Conservation (phyloP, 1,284 basidiomycete species). For the Rhodotorula sp. region DNA sequence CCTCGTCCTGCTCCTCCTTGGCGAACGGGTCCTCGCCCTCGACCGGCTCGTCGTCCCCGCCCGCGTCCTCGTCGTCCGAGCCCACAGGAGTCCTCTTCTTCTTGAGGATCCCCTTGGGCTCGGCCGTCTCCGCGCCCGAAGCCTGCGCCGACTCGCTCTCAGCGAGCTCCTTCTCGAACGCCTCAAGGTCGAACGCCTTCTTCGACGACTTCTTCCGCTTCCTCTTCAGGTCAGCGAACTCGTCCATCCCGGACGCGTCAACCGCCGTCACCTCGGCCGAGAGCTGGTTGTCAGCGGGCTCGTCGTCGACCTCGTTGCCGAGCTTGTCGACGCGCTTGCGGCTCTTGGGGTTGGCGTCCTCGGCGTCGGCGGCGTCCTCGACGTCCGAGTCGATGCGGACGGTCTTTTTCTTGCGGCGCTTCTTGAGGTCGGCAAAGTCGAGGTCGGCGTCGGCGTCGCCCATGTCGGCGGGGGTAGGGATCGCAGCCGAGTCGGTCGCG, state of each 20-base stretch:
- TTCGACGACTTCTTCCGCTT: constrained; percentile 54
- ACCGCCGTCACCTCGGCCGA: constrained; percentile 34
- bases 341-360: constrained; percentile 1
- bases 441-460: constrained; percentile 48
- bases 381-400: constrained; percentile 36
- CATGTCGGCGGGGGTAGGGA: constrained; percentile 62
- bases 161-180: constrained; percentile 81
- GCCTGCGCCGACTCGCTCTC: constrained; percentile 50
- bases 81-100: constrained; percentile 28
- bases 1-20: constrained; percentile 60
- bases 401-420: constrained; percentile 56
- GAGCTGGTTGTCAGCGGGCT: constrained; percentile 51
- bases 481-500: constrained; percentile 57
- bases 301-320: constrained; percentile 69
- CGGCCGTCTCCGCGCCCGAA: constrained; percentile 3
- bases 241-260: constrained; percentile 48
- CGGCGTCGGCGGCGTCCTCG: constrained; percentile 23
- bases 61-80: constrained; percentile 51
- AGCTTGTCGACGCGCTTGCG: constrained; percentile 56
- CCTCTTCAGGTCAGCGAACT: constrained; percentile 48
- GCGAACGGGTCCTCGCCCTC: constrained; percentile 52
- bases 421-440: constrained; percentile 55
- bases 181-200: constrained; percentile 61
- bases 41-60: constrained; percentile 61
- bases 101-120: constrained; percentile 30